Evolutionary conservation across 164 flowering plant species (phyloP), one percentile per base, ranked within the genome.

Genomic region (Tetrastigma voinierianum): DNA sequence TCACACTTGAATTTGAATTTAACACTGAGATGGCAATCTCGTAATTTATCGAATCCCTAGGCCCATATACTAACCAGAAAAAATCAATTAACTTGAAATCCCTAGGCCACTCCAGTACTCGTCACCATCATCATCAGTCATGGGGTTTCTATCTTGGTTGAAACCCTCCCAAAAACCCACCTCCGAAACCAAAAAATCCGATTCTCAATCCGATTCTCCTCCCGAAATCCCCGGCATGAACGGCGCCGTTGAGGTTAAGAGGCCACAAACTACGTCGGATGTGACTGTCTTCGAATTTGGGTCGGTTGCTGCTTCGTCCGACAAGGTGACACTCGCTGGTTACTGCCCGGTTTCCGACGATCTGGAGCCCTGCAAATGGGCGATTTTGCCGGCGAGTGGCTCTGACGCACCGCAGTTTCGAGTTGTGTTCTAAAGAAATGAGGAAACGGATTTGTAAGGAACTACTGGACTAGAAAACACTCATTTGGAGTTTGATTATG

Each of bases 311-410:
- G 81, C 82, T 2, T 78, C 98, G 8, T 45, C 83, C 16, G 97
- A 90, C 57, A 90, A 87, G 82, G 87, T 91, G 16, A 94, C 97
- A 0, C 77, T 94, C 25, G 90, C 97, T 63, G 96, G 98, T 1
- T 90, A 79, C 75, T 94, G 98, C 81, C 89, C 98, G 3, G 98
- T 94, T 23, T 91, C 97, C 68, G 97, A 94, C 64, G 97, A 91
- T 2, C 89, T 94, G 60, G 96, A 94, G 79, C 98, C 98, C 10
- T 94, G 98, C 77, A 90, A 90, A 15, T 94, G 98, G 98, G 89
- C 84, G 78, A 84, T 94, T 24, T 46, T 86, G 51, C 90, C 93
- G 10, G 85, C 92, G 0, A 67, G 70, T 10, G 86, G 67, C 48
- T 59, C 83, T 13, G 78, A 85, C 48, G 95, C 96, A 17, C 98